These are phyloP conservation scores for Astrephomene gubernaculifera DNA, from an alignment of 139 green algal species.

Conservation along the genomic window DNA sequence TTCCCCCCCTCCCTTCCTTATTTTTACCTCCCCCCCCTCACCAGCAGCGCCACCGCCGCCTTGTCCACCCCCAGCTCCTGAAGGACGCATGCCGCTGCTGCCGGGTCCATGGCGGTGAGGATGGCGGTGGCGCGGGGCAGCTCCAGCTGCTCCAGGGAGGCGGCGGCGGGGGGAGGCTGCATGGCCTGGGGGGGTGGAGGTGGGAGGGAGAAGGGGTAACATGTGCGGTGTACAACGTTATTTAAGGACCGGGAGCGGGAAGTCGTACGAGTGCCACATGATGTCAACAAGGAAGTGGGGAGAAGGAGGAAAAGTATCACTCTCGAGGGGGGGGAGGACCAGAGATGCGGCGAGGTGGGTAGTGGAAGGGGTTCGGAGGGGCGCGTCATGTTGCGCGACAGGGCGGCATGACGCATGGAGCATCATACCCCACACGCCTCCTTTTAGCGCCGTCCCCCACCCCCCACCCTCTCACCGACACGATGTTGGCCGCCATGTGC, in stretches of 20 bases:
- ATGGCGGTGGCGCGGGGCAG: constrained; percentile 41
- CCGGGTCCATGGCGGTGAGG: constrained; percentile 58
- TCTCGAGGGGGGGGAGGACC: not conserved
- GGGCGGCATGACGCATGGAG: too few relatives aligned
- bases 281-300: not conserved
- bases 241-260: not conserved
- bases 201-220: not conserved
- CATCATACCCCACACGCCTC: too few relatives aligned
- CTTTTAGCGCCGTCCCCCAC: not conserved
- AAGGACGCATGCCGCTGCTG: not conserved
- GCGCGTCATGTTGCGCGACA: not conserved
- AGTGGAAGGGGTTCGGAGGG: not conserved
- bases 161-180: constrained; percentile 42
- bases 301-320: not conserved
- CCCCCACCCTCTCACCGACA: constrained; percentile 40
- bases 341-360: not conserved
- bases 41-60: constrained; percentile 50
- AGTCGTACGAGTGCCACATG: not conserved
- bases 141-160: constrained; percentile 45
- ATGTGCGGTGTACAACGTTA: not conserved
- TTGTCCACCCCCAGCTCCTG: constrained; percentile 31
- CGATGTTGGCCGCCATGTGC: constrained; percentile 55
- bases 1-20: not conserved
- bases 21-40: not conserved
- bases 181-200: constrained; percentile 26